Evolutionary conservation across 2,329 filamentous ascomycete species (phyloP).

Genomic region (Talaromyces rugulosus): DNA sequence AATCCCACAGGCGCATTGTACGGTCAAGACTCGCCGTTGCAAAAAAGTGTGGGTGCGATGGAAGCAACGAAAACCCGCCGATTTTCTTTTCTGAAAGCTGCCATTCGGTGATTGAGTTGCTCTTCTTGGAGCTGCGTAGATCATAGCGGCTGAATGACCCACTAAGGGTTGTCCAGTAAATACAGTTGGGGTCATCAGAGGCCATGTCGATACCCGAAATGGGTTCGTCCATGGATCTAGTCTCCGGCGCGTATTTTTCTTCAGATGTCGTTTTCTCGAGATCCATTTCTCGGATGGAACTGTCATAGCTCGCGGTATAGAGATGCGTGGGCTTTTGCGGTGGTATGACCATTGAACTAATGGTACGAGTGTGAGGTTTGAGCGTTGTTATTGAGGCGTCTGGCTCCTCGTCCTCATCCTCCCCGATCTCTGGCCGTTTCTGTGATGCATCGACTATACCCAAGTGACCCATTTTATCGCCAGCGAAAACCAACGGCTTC

Average conservation of each 20-base stretch:
- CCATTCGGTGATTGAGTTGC: slow-evolving; percentile 61
- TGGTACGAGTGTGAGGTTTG: slow-evolving; percentile 85
- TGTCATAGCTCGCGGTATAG: slow-evolving; percentile 88
- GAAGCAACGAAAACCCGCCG: slow-evolving; percentile 84
- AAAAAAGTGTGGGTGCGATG: slow-evolving; percentile 72
- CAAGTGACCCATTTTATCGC: slow-evolving; percentile 87
- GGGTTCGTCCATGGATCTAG: slow-evolving; percentile 66
- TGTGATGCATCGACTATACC: slow-evolving; percentile 76
- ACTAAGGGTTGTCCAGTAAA: slow-evolving; percentile 84
- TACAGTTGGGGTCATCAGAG: slow-evolving; percentile 61
- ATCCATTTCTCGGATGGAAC: slow-evolving; percentile 82
- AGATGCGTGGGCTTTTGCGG: slow-evolving; percentile 69
- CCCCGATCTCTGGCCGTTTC: slow-evolving; percentile 40
- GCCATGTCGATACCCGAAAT: slow-evolving; percentile 83
- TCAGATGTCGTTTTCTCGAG: slow-evolving; percentile 73
- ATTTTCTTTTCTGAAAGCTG: slow-evolving; percentile 87
- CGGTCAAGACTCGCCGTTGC: slow-evolving; percentile 88
- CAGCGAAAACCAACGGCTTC: slow-evolving; percentile 86
- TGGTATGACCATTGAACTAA: slow-evolving; percentile 77
- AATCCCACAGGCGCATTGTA: slow-evolving; percentile 86
- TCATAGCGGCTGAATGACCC: slow-evolving; percentile 81
- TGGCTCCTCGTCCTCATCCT: slow-evolving; percentile 57
- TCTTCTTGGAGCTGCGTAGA: slow-evolving; percentile 52
- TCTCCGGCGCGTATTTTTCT: slow-evolving; percentile 73
- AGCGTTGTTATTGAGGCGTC: slow-evolving; percentile 82